Percentiles rank a stretch among this genome's conserved stretches.
These are phyloP conservation scores for Globisporangium spiculum DNA, from an alignment of 352 stramenopile species.

Conservation along the genomic window DNA sequence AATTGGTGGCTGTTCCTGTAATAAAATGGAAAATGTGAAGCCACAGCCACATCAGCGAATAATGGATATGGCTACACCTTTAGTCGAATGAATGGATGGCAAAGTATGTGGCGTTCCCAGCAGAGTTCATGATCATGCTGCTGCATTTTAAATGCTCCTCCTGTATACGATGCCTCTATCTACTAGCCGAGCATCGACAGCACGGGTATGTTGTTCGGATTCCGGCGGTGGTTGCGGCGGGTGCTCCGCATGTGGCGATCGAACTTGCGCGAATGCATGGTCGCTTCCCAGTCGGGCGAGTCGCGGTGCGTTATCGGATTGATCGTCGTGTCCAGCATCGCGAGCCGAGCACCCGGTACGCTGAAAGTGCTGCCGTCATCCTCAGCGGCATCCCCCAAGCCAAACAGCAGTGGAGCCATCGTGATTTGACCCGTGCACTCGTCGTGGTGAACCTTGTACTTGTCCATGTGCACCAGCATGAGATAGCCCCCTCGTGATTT, in stretches of 20 bases:
- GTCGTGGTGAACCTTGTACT: constrained; percentile 34
- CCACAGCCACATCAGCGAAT: not conserved
- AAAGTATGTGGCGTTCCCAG: not conserved
- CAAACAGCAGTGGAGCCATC: constrained; percentile 10
- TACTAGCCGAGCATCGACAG: constrained; percentile 20
- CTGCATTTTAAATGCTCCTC: not conserved
- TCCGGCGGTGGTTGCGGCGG: constrained; percentile 56
- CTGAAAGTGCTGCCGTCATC: not conserved
- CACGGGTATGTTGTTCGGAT: constrained; percentile 32
- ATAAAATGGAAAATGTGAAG: not conserved
- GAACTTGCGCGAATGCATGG: constrained; percentile 62
- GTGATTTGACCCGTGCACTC: constrained; percentile 3
- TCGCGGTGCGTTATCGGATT: constrained; percentile 2
- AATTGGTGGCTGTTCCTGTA: not conserved
- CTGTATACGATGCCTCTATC: not conserved
- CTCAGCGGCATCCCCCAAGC: not conserved
- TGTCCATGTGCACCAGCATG: constrained; percentile 50
- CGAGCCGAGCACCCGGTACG: constrained; percentile 1
- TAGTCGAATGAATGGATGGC: not conserved
- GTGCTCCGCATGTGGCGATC: constrained; percentile 66
- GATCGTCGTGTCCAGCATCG: constrained; percentile 8
- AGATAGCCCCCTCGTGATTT: constrained; percentile 39
- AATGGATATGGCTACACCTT: not conserved
- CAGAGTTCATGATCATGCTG: not conserved
- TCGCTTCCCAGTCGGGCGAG: constrained; percentile 33